A percentile compares a stretch with the other conserved stretches of the same genome.
These are phyloP conservation scores for Phytophthora ohioensis DNA, from an alignment of 352 stramenopile species.

Conservation along the genomic window DNA sequence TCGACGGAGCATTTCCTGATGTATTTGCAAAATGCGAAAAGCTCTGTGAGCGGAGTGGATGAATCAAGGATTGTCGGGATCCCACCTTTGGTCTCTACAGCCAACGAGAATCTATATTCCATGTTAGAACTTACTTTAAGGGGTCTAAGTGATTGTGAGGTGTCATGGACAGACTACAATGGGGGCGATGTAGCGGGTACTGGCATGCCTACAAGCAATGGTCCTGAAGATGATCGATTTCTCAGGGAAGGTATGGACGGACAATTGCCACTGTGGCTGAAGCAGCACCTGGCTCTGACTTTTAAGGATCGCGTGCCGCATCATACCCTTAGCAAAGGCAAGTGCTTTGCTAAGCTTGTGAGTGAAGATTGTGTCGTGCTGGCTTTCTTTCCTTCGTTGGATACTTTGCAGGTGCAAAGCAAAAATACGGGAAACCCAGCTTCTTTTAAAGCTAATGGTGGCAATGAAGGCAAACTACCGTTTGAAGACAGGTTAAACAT, in stretches of 20 bases:
- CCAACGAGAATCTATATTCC: conserved; percentile 88
- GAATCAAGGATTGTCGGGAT: conserved; percentile 6
- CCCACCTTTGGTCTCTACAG: conserved; percentile 50
- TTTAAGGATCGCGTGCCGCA: conserved; percentile 50
- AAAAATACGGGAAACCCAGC: conserved; percentile 38
- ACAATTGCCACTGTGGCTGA: conserved; percentile 81
- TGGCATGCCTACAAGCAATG: conserved; percentile 18
- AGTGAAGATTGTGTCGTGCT: conserved; percentile 76
- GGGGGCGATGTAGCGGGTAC: conserved; percentile 44
- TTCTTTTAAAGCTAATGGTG: conserved; percentile 12
- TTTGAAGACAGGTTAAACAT: conserved; percentile 20
- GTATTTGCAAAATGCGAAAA: conserved; percentile 69
- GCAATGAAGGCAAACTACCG: conserved; percentile 9
- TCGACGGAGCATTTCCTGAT: conserved; percentile 88
- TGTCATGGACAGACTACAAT: conserved; percentile 85
- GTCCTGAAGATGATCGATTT: conserved; percentile 51
- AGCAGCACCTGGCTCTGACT: conserved; percentile 52
- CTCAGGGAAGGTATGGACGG: conserved; percentile 55
- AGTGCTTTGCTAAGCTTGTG: conserved; percentile 89
- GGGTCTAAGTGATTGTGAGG: conserved; percentile 85
- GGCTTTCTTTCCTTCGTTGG: conserved; percentile 79
- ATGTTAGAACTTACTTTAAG: conserved; percentile 85
- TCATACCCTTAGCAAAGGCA: conserved; percentile 67
- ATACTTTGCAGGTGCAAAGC: conserved; percentile 55
- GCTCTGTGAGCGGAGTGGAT: conserved; percentile 12